Evolutionary conservation across 164 flowering plant species (phyloP).

Genomic region (Dillenia suffruticosa): DNA sequence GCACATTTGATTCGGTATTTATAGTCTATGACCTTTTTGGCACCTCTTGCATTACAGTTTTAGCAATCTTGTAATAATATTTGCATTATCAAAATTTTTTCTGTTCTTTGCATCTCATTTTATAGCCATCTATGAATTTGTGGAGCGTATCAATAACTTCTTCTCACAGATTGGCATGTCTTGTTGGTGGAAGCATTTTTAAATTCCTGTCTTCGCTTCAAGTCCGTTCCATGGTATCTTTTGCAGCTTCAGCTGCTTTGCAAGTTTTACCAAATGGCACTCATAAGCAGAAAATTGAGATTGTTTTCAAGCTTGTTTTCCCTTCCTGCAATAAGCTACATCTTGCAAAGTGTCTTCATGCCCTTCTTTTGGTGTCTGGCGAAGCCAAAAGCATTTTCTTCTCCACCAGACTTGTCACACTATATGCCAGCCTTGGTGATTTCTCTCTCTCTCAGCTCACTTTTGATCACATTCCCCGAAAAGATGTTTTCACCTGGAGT

Average conservation of each 20-base stretch:
- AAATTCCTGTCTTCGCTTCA: conserved; percentile 5
- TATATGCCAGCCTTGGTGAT: conserved; percentile 48
- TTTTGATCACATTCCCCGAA: conserved; percentile 39
- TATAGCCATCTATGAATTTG: too few species aligned
- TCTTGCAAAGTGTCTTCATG: conserved; percentile 49
- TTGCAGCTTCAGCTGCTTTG: conserved; percentile 11
- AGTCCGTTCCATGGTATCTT: conserved; percentile 5
- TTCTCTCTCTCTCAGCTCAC: conserved; percentile 29
- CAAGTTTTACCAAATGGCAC: conserved; percentile 10
- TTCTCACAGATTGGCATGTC: too few species aligned
- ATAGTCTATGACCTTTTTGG: too few species aligned
- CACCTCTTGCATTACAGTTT: too few species aligned
- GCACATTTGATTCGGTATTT: too few species aligned
- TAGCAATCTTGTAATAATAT: too few species aligned
- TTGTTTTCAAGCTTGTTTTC: conserved; percentile 45
- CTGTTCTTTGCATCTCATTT: too few species aligned
- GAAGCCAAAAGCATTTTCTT: conserved; percentile 30
- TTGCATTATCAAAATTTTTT: too few species aligned
- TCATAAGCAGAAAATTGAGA: conserved; percentile 14
- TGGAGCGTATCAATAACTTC: too few species aligned
- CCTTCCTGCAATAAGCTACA: conserved; percentile 32
- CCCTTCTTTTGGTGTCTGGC: conserved; percentile 53
- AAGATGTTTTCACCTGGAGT: conserved; percentile 62
- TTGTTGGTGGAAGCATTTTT: background rate
- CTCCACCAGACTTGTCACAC: conserved; percentile 54